Percentiles rank a stretch among this genome's conserved stretches.
These are phyloP conservation scores for Astrephomene gubernaculifera DNA, from an alignment of 139 green algal genomes.

Conservation along the genomic window DNA sequence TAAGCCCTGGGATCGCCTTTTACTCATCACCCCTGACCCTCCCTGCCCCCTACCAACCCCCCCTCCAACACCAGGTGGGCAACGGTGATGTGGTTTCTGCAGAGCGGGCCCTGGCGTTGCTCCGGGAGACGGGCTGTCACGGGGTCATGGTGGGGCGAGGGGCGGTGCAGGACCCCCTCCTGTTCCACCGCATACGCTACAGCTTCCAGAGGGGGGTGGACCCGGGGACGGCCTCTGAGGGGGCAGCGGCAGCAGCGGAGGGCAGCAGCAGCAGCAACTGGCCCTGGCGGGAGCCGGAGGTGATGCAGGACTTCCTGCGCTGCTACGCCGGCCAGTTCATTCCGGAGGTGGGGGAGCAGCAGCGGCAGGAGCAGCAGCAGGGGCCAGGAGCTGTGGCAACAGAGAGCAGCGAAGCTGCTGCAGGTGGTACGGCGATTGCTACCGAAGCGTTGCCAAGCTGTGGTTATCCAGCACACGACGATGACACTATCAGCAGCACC, in stretches of 20 bases:
- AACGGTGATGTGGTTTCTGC: constrained; percentile 77
- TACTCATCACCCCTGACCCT: too few species aligned
- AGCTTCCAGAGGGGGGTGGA: too few species aligned
- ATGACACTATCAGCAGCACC: not conserved
- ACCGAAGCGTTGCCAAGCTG: too few species aligned
- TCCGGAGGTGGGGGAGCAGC: not conserved
- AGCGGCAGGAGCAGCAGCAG: not conserved
- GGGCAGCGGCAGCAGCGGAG: not conserved
- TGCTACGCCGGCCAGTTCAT: constrained; percentile 17
- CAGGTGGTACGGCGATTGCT: not conserved
- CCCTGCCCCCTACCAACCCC: not conserved
- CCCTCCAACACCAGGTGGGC: constrained; percentile 64
- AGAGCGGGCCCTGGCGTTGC: constrained; percentile 51
- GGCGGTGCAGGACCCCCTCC: constrained; percentile 67
- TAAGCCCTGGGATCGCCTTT: too few species aligned
- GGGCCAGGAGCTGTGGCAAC: not conserved
- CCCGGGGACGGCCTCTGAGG: not conserved
- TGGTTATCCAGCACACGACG: too few species aligned
- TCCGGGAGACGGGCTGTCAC: constrained; percentile 63
- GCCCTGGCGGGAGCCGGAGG: constrained; percentile 1
- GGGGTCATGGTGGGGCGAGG: constrained; percentile 76
- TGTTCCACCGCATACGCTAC: constrained; percentile 65
- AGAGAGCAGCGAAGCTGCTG: not conserved
- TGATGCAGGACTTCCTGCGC: constrained; percentile 17
- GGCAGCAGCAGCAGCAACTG: too few species aligned